Conservation (phyloP, 257 asterid species). For the Jacaranda mimosifolia region DNA sequence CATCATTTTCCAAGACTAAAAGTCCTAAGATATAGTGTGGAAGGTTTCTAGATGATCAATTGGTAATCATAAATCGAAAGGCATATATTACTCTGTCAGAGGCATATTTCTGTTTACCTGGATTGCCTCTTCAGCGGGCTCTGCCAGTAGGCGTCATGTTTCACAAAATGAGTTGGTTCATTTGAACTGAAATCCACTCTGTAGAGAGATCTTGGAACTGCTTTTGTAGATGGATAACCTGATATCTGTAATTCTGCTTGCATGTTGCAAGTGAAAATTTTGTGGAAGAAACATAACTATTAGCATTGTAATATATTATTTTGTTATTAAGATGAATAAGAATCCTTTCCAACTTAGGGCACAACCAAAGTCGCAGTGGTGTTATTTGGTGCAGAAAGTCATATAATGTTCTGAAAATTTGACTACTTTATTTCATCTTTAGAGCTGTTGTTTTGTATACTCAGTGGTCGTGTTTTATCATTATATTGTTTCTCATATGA, state of each 20-base stretch:
- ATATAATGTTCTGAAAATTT: neutral
- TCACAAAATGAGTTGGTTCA: no score
- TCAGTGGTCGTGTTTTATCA: neutral
- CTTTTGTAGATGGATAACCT: no score
- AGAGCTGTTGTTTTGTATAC: neutral
- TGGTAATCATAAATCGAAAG: neutral
- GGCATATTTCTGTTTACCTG: no score
- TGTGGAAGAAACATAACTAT: no score
- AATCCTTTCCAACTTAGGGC: neutral
- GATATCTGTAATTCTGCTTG: no score
- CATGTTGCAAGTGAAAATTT: no score
- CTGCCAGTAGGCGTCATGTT: no score
- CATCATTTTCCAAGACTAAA: neutral
- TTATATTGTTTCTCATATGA: neutral
- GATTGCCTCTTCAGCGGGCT: no score
- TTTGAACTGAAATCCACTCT: no score
- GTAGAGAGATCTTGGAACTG: no score
- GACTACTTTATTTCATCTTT: neutral
- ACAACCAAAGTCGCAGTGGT: neutral
- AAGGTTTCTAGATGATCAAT: neutral
- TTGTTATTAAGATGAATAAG: neutral
- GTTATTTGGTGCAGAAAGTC: neutral
- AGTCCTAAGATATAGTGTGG: neutral
- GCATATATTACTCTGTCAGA: neutral
- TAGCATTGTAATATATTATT: neutral